Evolutionary conservation across 1,139 yeast genomes (phyloP).

Genomic region (Lodderomyces parapsilosis): DNA sequence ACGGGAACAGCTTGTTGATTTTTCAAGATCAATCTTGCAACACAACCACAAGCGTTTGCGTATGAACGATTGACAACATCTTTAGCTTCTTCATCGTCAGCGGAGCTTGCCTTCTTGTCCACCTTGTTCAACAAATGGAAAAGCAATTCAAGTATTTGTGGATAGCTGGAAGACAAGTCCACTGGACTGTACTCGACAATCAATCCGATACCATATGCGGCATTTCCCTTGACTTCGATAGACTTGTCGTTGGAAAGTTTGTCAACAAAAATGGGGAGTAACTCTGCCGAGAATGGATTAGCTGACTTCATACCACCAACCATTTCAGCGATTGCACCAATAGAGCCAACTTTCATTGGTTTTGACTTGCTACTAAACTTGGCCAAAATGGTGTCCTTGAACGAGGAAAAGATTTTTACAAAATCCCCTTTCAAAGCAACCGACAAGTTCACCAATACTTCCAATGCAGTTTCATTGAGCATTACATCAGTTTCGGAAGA

Average conservation of each 20-base stretch:
- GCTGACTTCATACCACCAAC: slow-evolving; percentile 69
- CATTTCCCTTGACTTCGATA: slow-evolving; percentile 88
- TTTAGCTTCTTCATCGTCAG: slow-evolving; percentile 76
- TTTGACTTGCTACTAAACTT: slow-evolving; percentile 66
- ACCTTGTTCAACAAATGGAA: slow-evolving; percentile 79
- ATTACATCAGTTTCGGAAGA: slow-evolving; percentile 87
- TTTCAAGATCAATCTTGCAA: slow-evolving; percentile 83
- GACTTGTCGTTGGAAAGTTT: slow-evolving; percentile 76
- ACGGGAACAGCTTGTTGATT: slow-evolving; percentile 75
- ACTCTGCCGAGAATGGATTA: slow-evolving; percentile 67
- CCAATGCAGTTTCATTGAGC: slow-evolving; percentile 81
- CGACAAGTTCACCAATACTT: slow-evolving; percentile 77
- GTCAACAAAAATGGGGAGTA: slow-evolving; percentile 66
- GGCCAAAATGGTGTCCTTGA: slow-evolving; percentile 64
- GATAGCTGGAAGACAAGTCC: slow-evolving; percentile 65
- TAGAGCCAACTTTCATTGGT: slow-evolving; percentile 75
- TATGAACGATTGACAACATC: slow-evolving; percentile 82
- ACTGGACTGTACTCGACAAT: slow-evolving; percentile 58
- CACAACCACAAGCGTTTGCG: slow-evolving; percentile 97
- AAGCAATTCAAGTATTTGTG: slow-evolving; percentile 68
- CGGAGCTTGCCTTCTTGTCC: slow-evolving; percentile 61
- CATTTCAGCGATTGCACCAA: slow-evolving; percentile 91
- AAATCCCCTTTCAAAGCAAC: slow-evolving; percentile 75
- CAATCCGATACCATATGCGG: slow-evolving; percentile 94
- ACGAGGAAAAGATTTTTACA: slow-evolving; percentile 65